Conservation (phyloP, 108 stramenopile genomes). For the Cyclostephanos tholiformis region DNA sequence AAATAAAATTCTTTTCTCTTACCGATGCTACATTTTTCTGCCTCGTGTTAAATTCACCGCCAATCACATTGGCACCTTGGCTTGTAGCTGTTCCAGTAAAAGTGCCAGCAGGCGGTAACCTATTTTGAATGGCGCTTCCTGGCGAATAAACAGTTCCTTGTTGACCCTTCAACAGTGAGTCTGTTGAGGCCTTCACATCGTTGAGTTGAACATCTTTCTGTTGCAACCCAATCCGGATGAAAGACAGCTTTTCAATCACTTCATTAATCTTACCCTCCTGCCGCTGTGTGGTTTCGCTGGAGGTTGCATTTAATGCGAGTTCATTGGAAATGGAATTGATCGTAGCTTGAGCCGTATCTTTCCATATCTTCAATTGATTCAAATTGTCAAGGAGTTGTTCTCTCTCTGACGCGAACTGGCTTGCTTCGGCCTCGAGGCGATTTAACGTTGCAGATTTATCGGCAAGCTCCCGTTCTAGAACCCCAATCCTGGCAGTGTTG, state of each 20-base stretch:
- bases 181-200: conserved; percentile 23
- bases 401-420: conserved; percentile 25
- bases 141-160: not conserved
- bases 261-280: conserved; percentile 4
- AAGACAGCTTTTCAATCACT: conserved; percentile 21
- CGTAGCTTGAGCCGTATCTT: conserved; percentile 13
- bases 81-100: not conserved
- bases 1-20: conserved; percentile 4
- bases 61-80: conserved; percentile 7
- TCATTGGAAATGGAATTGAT: conserved; percentile 16
- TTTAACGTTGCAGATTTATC: conserved; percentile 29
- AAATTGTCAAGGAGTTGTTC: conserved; percentile 26
- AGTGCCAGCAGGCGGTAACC: not conserved
- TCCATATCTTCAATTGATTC: conserved; percentile 30
- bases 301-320: conserved; percentile 13
- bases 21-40: conserved; percentile 10
- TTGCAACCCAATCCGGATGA: conserved; percentile 21
- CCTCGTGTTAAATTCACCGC: conserved; percentile 24
- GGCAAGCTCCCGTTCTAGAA: conserved; percentile 21
- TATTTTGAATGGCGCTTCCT: not conserved
- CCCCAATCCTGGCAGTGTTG: conserved; percentile 18
- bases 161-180: conserved; percentile 24
- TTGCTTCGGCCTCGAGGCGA: conserved; percentile 18
- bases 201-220: conserved; percentile 30
- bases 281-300: conserved; percentile 6